Base-by-base conservation (phyloP, 2,329 filamentous ascomycete species). In the Phyllosticta capitalensis region DNA sequence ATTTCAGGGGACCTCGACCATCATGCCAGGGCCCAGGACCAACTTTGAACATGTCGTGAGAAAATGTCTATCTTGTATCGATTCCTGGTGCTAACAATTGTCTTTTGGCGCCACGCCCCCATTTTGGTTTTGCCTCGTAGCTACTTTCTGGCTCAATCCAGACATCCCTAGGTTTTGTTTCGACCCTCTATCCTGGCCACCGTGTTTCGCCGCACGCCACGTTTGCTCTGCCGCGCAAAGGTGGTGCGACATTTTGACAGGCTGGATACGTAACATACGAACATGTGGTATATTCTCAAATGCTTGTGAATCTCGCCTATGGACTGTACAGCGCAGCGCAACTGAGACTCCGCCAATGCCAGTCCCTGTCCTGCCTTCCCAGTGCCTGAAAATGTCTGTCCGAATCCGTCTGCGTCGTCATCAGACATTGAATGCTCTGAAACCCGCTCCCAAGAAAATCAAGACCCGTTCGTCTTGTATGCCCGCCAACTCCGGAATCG, bases 401-500 rank as follows among this genome's bases (percentile, higher is more conserved):
- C 38, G 7, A 38, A 38, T 12, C 38, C n/a, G 38, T 45, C 38
- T 45, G 14, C 38, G 38, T 45, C 38, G 38, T 45, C 38, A n/a
- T n/a, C 38, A n/a, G 38, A 45, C 38, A n/a, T 45, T n/a, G 38
- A 7, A 45, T 45, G 38, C 38, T 45, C 38, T n/a, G 38, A 45
- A 45, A 45, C 38, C 7, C 38, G 38, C n/a, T 17, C 38, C 38
- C 14, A 45, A n/a, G 14, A 45, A n/a, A 6, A 19, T n/a, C 38
- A 45, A 45, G 38, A 45, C 17, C 38, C 38, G 14, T 17, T 45
- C 38, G 56, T 49, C 33, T 33, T 54, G 33, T 54, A 54, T 59
- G 52, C 55, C 56, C 56, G 50, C 33, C 33, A 59, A 59, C 56
- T 59, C 56, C 56, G 33, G 6, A 38, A 30, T 59, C 56, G 51